Conservation (phyloP, 2,329 filamentous ascomycete genomes). For the Epicoccum nigrum region DNA sequence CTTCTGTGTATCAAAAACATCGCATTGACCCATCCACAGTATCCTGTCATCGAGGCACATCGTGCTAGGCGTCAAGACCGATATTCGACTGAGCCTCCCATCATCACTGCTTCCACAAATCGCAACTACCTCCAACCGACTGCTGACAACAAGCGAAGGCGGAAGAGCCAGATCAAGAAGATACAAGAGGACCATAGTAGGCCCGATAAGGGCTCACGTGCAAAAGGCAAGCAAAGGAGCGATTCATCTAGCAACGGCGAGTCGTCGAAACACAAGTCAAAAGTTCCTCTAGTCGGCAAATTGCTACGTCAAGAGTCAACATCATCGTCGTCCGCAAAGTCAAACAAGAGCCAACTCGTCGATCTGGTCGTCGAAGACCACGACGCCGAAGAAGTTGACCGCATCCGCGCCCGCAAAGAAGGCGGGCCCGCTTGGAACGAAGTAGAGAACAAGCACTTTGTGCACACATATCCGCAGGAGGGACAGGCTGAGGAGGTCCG, state of each 20-base stretch:
- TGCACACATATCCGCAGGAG: slow-evolving; percentile 57
- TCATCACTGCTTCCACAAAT: slow-evolving; percentile 63
- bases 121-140: slow-evolving; percentile 61
- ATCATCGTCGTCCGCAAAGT: slow-evolving; percentile 55
- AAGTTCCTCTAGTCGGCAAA: slow-evolving; percentile 42
- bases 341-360: slow-evolving; percentile 67
- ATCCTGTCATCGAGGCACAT: slow-evolving; percentile 88
- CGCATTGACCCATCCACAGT: slow-evolving; percentile 60
- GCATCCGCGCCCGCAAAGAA: slow-evolving; percentile 67
- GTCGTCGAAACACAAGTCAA: slow-evolving; percentile 42
- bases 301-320: slow-evolving; percentile 57
- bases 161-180: slow-evolving; percentile 56
- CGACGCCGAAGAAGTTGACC: slow-evolving; percentile 66
- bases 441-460: slow-evolving; percentile 60
- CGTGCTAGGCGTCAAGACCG: slow-evolving; percentile 75
- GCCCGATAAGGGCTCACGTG: slow-evolving; percentile 38
- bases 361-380: slow-evolving; percentile 71
- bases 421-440: slow-evolving; percentile 66
- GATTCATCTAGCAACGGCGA: slow-evolving; percentile 46
- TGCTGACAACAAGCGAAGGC: slow-evolving; percentile 53
- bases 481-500: slow-evolving; percentile 58
- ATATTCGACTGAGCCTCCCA: slow-evolving; percentile 57
- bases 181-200: slow-evolving; percentile 46
- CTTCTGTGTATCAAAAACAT: background rate
- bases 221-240: slow-evolving; percentile 49